Base-by-base conservation (phyloP, 371 early-diverging fungal species). In the Saksenaea oblongispora region DNA sequence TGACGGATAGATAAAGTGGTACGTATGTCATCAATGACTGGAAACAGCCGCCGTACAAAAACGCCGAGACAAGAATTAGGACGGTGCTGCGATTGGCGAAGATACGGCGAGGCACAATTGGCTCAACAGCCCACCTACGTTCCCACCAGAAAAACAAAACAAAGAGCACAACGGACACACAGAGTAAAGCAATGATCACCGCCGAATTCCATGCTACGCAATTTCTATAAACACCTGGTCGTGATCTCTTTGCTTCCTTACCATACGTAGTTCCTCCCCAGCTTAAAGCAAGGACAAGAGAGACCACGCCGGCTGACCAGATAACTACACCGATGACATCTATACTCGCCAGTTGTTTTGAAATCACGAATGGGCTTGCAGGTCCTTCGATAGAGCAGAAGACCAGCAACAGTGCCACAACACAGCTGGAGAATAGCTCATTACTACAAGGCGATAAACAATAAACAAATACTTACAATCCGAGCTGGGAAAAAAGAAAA, bases 51-150 rank as follows among this genome's bases (percentile, higher is more conserved):
- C 79, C 79, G 28, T 78, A 78, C 26, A 67, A 62, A 56, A 75
- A 78, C 1, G 72, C 75, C 15, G 74, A 64, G 8, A 71, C 31
- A 18, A 78, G 58, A 28, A 79, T 72, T n/a, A 82, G 61, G 2
- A 80, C 61, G 1, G 80, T 68, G 41, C 79, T 88, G 61, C 87
- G 85, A 41, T 78, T 73, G 31, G 66, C 51, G 55, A 88, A 81
- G 22, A 88, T 69, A 1, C 66, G 70, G 13, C 80, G 66, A 4
- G 88, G 85, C 22, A 88, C 78, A 35, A 82, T 76, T 0, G 89
- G 87, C 11, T 77, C 75, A 0, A 47, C 62, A 24, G 73, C 78
- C 28, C 64, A 75, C 24, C 59, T 64, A 36, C 69, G 59, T 59
- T 89, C 89, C 65, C 78, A 76, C 1, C 73, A 24, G 28, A 65